These are phyloP conservation scores for Meyerozyma elateridarum DNA, from an alignment of 1,139 yeast genomes.

Conservation along the genomic window DNA sequence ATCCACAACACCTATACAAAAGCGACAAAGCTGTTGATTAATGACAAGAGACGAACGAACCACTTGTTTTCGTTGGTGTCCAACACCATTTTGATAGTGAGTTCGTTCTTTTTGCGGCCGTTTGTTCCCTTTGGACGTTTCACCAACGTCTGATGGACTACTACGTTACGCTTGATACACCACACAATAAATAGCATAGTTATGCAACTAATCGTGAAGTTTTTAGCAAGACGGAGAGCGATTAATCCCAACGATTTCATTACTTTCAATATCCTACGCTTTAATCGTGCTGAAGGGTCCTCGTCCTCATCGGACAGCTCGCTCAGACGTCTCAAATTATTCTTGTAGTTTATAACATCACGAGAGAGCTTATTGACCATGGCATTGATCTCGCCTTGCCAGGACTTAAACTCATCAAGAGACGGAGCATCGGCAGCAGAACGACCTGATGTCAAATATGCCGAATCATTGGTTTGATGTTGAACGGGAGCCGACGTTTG, in stretches of 20 bases:
- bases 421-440: conserved; percentile 7
- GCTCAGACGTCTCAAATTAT: conserved; percentile 5
- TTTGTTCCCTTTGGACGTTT: conserved; percentile 23
- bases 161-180: conserved; percentile 41
- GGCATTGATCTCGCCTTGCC: conserved; percentile 44
- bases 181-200: conserved; percentile 40
- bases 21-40: conserved; percentile 42
- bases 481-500: conserved; percentile 5
- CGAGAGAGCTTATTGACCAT: conserved; percentile 36
- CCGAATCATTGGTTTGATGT: conserved; percentile 13
- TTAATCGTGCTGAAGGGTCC: conserved; percentile 23
- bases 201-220: conserved; percentile 33
- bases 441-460: conserved; percentile 21
- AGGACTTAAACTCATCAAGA: conserved; percentile 36
- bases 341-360: conserved; percentile 24
- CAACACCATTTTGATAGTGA: conserved; percentile 41
- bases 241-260: conserved; percentile 27
- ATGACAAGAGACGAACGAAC: conserved; percentile 37
- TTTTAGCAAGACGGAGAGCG: conserved; percentile 27
- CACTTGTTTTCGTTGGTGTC: conserved; percentile 44
- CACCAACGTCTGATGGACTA: conserved; percentile 38
- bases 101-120: conserved; percentile 31
- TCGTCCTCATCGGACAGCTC: conserved; percentile 9
- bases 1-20: conserved; percentile 25
- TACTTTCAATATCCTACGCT: conserved; percentile 20